Conservation (phyloP, 768 basidiomycete species). For the Kwoniella sp. region DNA sequence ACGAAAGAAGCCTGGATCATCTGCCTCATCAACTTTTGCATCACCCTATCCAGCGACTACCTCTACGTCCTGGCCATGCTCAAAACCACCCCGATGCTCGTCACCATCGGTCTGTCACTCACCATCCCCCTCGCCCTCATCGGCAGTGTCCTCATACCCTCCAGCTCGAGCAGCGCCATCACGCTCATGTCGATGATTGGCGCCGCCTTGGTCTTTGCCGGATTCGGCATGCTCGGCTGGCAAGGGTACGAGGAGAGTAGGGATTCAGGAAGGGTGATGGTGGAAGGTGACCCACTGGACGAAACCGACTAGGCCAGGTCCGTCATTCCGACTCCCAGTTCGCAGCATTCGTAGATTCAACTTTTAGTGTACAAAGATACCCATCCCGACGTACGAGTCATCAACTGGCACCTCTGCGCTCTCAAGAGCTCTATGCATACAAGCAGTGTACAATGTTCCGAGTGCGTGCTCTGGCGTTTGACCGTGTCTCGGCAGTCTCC, state of each 20-base stretch:
- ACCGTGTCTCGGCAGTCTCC: too few species aligned
- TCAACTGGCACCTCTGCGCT: background rate
- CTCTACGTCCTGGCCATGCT: constrained; percentile 67
- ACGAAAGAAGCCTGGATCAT: constrained; percentile 56
- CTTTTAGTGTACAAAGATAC: too few species aligned
- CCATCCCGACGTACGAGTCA: background rate
- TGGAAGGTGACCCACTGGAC: too few species aligned
- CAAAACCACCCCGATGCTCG: constrained; percentile 82
- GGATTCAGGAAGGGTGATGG: background rate
- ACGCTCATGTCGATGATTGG: constrained; percentile 64
- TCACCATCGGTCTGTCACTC: constrained; percentile 83
- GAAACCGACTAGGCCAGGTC: too few species aligned
- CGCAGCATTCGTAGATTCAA: too few species aligned
- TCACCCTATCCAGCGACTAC: constrained; percentile 79
- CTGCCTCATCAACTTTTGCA: constrained; percentile 66
- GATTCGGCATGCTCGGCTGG: constrained; percentile 69
- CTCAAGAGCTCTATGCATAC: too few species aligned
- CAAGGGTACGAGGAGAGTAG: constrained; percentile 45
- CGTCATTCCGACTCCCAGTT: too few species aligned
- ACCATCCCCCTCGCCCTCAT: constrained; percentile 88
- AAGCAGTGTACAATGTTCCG: too few species aligned
- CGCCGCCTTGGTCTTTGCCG: constrained; percentile 67
- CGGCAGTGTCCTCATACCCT: constrained; percentile 68
- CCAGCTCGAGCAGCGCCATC: constrained; percentile 47
- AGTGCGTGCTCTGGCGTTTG: too few species aligned